Evolutionary conservation across 495 filamentous ascomycete genomes (phyloP).

Genomic region (Aspergillus carlsbadensis): DNA sequence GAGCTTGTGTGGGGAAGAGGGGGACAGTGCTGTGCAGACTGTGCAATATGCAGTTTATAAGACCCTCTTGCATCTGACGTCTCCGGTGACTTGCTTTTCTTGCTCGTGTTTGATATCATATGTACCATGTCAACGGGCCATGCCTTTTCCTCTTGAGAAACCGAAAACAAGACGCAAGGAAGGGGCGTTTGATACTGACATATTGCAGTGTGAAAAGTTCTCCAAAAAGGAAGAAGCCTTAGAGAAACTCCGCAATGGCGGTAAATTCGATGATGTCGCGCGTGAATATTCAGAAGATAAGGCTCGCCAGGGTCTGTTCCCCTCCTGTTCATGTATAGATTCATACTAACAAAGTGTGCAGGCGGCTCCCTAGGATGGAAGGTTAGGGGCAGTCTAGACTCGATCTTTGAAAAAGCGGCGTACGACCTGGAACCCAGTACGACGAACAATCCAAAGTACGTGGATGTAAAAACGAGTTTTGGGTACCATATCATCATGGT

Average conservation of each 20-base stretch:
- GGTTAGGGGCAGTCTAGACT: conserved; percentile 67
- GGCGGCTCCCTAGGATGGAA: conserved; percentile 87
- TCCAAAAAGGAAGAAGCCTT: conserved; percentile 85
- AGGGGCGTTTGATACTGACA: background rate
- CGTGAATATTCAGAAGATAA: conserved; percentile 87
- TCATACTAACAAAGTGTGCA: conserved; percentile 24
- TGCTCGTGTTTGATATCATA: background rate
- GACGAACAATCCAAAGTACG: conserved; percentile 71
- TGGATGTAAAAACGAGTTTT: conserved; percentile 76
- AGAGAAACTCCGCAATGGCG: conserved; percentile 70
- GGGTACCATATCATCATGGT: conserved; percentile 98
- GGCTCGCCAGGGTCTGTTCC: conserved; percentile 66
- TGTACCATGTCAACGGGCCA: background rate
- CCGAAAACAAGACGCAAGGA: background rate
- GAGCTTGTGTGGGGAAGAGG: too few relatives aligned
- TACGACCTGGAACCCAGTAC: conserved; percentile 76
- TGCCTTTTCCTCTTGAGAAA: background rate
- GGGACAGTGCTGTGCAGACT: too few relatives aligned
- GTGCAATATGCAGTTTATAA: background rate
- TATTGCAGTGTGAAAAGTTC: conserved; percentile 76
- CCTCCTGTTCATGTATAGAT: background rate
- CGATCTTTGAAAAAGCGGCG: conserved; percentile 77
- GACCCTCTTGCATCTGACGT: background rate
- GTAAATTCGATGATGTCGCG: conserved; percentile 88
- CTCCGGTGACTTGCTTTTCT: background rate